Conservation (phyloP, 2,329 filamentous ascomycete genomes). For the Xylaria sp. region DNA sequence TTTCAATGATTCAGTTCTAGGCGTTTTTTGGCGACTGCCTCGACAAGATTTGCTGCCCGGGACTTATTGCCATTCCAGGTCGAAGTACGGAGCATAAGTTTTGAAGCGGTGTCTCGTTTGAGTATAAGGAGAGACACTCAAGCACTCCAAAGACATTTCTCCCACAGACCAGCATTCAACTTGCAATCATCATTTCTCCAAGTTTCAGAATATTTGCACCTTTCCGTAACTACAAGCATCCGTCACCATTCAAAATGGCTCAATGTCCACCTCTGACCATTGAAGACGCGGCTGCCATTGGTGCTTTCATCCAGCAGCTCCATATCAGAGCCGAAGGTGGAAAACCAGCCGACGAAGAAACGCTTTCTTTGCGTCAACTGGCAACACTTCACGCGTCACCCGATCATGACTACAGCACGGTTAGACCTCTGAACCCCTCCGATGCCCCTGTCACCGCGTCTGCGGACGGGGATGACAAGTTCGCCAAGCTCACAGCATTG, state of each 20-base stretch:
- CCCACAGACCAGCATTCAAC: not conserved
- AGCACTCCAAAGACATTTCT: constrained; percentile 1
- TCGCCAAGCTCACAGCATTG: not conserved
- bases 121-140: not conserved
- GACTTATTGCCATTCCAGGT: not conserved
- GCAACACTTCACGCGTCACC: not conserved
- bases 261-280: not conserved
- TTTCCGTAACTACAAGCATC: not conserved
- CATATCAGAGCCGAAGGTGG: not conserved
- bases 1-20: not conserved
- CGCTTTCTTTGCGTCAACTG: not conserved
- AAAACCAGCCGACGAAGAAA: not conserved
- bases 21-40: not conserved
- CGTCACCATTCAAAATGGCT: not conserved
- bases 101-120: constrained; percentile 1
- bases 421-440: not conserved
- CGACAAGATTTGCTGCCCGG: not conserved
- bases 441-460: not conserved
- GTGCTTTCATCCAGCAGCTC: not conserved
- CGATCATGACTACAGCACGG: not conserved
- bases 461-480: not conserved
- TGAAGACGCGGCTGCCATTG: not conserved
- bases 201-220: not conserved
- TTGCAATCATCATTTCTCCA: not conserved
- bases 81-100: not conserved